Percentiles rank a stretch among this genome's conserved stretches.
These are phyloP conservation scores for Macrocystidia cucumis DNA, from an alignment of 1,284 basidiomycete genomes.

Conservation along the genomic window DNA sequence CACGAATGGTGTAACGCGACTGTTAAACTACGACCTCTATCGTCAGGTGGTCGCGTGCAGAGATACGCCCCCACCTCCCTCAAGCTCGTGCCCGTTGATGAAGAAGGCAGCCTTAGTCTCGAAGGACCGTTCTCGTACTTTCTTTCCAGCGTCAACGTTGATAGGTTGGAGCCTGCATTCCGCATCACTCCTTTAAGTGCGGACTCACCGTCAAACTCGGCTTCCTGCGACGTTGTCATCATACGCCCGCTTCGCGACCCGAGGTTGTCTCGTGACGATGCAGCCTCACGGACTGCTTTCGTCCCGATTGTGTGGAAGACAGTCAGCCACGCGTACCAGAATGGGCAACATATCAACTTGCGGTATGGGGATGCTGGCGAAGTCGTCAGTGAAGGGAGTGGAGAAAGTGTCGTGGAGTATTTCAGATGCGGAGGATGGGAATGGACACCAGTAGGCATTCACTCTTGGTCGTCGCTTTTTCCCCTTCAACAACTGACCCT, in stretches of 20 bases:
- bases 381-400: conserved; percentile 32
- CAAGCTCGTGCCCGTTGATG: conserved; percentile 36
- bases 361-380: conserved; percentile 47
- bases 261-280: conserved; percentile 29
- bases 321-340: conserved; percentile 62
- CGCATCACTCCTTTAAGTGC: conserved; percentile 60
- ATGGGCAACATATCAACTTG: conserved; percentile 63
- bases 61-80: conserved; percentile 50
- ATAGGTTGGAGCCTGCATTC: conserved; percentile 79
- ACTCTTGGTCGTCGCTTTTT: background rate
- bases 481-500: no score
- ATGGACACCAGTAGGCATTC: conserved; percentile 64
- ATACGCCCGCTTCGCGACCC: conserved; percentile 76
- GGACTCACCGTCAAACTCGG: conserved; percentile 26
- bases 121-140: conserved; percentile 85
- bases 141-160: conserved; percentile 73
- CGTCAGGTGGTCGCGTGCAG: conserved; percentile 33
- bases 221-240: conserved; percentile 72
- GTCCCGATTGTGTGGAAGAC: conserved; percentile 40
- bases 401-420: conserved; percentile 69
- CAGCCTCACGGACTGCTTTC: conserved; percentile 34
- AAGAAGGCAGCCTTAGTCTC: conserved; percentile 34
- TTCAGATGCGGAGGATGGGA: conserved; percentile 76
- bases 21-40: conserved; percentile 46
- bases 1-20: conserved; percentile 62